Conservation (phyloP, 768 basidiomycete species). For the Phallus indusiatus region DNA sequence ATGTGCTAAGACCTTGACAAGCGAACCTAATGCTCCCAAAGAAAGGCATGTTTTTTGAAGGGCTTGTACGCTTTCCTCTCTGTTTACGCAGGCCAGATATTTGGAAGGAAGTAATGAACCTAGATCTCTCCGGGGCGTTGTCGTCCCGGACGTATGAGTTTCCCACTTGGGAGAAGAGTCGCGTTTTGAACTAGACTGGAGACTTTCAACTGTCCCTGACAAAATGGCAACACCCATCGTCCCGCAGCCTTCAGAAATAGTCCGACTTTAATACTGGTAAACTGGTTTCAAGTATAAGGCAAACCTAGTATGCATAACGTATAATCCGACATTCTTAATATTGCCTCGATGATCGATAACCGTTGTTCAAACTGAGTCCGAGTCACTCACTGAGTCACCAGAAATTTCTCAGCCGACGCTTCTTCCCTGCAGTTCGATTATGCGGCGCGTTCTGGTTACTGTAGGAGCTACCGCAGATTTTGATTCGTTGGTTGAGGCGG, state of each 20-base stretch:
- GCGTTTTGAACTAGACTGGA: conserved; percentile 38
- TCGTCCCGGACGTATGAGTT: conserved; percentile 61
- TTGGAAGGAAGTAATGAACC: conserved; percentile 68
- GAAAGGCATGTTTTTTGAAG: conserved; percentile 51
- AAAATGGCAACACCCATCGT: conserved; percentile 97
- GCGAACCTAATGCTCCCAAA: conserved; percentile 49
- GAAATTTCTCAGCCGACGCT: neutral
- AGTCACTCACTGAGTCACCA: too few species aligned
- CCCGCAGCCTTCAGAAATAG: conserved; percentile 66
- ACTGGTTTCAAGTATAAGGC: conserved; percentile 5
- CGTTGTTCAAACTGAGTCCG: too few species aligned
- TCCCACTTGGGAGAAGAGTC: conserved; percentile 42
- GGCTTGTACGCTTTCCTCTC: conserved; percentile 62
- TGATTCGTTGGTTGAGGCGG: conserved; percentile 56
- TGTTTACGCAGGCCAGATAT: conserved; percentile 83
- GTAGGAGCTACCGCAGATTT: conserved; percentile 81
- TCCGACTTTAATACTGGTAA: conserved; percentile 12
- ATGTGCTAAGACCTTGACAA: conserved; percentile 61
- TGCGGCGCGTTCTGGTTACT: conserved; percentile 64
- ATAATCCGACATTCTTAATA: conserved; percentile 60
- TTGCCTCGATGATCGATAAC: too few species aligned
- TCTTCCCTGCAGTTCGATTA: conserved; percentile 11
- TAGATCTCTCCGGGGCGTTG: conserved; percentile 46
- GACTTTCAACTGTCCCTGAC: conserved; percentile 82
- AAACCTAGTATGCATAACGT: conserved; percentile 81